These are phyloP conservation scores for Pseudohyphozyma bogoriensis DNA, from an alignment of 768 basidiomycete species.

Conservation along the genomic window DNA sequence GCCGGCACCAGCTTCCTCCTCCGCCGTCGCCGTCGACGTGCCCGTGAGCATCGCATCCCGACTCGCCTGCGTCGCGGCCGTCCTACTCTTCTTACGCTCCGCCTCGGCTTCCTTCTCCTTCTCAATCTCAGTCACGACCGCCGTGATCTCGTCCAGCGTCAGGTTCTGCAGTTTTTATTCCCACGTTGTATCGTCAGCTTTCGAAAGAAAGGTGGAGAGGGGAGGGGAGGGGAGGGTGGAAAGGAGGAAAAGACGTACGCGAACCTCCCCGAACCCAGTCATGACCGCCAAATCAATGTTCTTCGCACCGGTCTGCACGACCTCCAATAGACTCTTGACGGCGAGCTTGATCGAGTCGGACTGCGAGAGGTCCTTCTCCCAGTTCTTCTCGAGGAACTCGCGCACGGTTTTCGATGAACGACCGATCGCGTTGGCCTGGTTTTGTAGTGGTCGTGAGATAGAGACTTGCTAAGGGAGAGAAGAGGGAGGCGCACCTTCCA, in stretches of 20 bases:
- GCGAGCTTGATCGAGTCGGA: conserved; percentile 91
- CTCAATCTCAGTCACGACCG: conserved; percentile 85
- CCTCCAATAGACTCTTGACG: conserved; percentile 87
- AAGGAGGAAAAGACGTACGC: background rate
- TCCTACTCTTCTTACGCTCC: conserved; percentile 78
- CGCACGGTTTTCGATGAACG: conserved; percentile 96
- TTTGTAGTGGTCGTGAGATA: background rate
- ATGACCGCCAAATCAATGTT: conserved; percentile 98
- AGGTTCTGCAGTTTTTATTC: conserved; percentile 79
- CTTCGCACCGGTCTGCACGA: conserved; percentile 99
- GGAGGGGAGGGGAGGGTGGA: background rate
- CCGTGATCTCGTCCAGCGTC: conserved; percentile 76
- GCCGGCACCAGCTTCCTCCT: too few species aligned
- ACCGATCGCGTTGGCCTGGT: conserved; percentile 90
- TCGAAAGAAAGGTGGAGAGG: background rate
- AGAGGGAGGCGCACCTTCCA: conserved; percentile 67
- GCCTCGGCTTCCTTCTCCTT: conserved; percentile 96
- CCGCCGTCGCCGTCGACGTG: too few species aligned
- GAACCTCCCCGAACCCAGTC: conserved; percentile 74
- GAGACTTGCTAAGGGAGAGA: background rate
- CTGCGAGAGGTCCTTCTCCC: conserved; percentile 75
- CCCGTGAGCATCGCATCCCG: conserved; percentile 65
- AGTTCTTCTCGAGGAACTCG: conserved; percentile 97
- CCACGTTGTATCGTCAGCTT: background rate
- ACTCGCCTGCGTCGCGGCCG: conserved; percentile 83